phyloP scores from a whole-genome alignment of 176 grass and related monocot species.

The Phoenix roebelenii region DNA sequence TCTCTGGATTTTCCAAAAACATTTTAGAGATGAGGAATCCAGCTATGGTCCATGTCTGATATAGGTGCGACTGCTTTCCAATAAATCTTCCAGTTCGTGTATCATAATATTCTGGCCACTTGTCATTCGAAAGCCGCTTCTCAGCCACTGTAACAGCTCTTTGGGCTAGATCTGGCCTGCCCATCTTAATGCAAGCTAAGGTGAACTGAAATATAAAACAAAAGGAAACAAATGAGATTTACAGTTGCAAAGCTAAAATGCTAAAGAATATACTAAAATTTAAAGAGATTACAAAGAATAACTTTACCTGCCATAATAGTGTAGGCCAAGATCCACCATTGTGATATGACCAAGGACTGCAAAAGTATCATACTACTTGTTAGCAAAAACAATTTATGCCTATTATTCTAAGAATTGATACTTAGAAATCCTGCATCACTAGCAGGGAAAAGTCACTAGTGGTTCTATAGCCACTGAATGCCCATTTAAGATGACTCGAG shows the following conservation, averaged over 20 bases:
- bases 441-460: too few relatives aligned
- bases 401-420: too few relatives aligned
- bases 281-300: not conserved
- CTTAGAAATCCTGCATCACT: too few relatives aligned
- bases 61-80: conserved; percentile 63
- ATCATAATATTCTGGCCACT: conserved; percentile 56
- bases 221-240: not conserved
- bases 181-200: conserved; percentile 14
- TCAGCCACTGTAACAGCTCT: conserved; percentile 10
- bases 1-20: conserved; percentile 50
- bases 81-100: conserved; percentile 68
- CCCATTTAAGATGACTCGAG: too few relatives aligned
- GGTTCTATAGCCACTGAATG: too few relatives aligned
- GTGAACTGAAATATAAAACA: conserved; percentile 13
- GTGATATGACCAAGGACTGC: too few relatives aligned
- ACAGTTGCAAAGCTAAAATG: not conserved
- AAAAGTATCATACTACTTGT: too few relatives aligned
- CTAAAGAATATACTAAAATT: not conserved
- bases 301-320: too few relatives aligned
- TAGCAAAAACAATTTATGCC: too few relatives aligned
- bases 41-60: conserved; percentile 51
- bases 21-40: conserved; percentile 69
- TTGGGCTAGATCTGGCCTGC: conserved; percentile 10
- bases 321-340: too few relatives aligned
- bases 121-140: conserved; percentile 2